These are phyloP conservation scores for Trichoderma pleuroti DNA, from an alignment of 2,329 filamentous ascomycete genomes.

Conservation along the genomic window DNA sequence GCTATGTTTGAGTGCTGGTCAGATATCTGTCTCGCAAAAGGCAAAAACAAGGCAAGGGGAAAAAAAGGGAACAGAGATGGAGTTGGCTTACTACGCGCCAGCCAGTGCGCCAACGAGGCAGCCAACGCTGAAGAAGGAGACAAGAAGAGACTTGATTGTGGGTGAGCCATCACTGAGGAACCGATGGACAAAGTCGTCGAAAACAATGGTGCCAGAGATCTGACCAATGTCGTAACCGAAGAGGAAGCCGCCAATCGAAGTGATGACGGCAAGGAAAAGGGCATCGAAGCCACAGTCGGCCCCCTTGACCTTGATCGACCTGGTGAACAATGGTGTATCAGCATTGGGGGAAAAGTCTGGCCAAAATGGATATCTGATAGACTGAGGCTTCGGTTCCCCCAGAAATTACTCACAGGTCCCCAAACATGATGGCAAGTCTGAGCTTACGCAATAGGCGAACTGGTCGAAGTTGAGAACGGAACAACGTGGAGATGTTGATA, in stretches of 20 bases:
- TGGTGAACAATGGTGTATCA: slow-evolving; percentile 18
- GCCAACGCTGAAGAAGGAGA: slow-evolving; percentile 55
- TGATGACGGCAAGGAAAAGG: slow-evolving; percentile 46
- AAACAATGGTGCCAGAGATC: slow-evolving; percentile 50
- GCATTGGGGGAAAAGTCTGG: neutral
- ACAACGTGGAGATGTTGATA: neutral
- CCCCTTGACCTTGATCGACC: slow-evolving; percentile 42
- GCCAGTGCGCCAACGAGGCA: slow-evolving; percentile 52
- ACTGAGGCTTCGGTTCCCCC: neutral
- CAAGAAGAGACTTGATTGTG: slow-evolving; percentile 48
- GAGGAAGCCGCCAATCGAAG: slow-evolving; percentile 58
- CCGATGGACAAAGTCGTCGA: slow-evolving; percentile 52
- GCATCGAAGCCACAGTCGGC: slow-evolving; percentile 41
- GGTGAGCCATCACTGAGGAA: slow-evolving; percentile 48
- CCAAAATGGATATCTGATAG: neutral
- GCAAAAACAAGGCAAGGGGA: neutral
- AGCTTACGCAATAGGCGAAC: neutral
- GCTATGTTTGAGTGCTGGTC: slow-evolving; percentile 22
- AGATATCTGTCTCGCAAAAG: neutral
- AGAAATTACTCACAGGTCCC: neutral
- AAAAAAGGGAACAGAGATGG: neutral
- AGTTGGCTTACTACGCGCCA: slow-evolving; percentile 43
- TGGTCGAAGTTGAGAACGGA: neutral
- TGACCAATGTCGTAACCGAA: slow-evolving; percentile 63
- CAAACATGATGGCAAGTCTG: neutral